Evolutionary conservation across 192 early-diverging fungal species (phyloP), one percentile per base, ranked within the genome.

Genomic region (Allomyces arbusculus): DNA sequence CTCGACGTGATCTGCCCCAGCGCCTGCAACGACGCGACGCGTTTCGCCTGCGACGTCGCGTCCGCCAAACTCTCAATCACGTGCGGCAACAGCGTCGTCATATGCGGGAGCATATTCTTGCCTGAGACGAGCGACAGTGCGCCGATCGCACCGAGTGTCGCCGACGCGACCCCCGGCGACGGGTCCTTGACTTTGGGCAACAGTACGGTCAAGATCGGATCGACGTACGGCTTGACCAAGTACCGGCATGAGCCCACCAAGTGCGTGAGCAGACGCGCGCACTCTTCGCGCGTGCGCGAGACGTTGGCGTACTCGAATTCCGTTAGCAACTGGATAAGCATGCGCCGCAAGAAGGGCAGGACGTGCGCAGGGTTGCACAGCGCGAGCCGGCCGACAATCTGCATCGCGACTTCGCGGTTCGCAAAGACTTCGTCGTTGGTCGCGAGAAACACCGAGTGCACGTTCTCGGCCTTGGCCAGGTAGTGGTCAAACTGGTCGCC

Each of bases 391-490:
- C 94, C 94, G 65, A 97, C 89, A 58, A 94, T 87, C 0, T 79
- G 68, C 43, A 97, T 86, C 1, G 89, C 86, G 8, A 84, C 79
- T 65, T 92, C 85, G 12, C 90, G 82, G 61, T 94, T 89, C 7
- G 83, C 81, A 77, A 95, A 94, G 0, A 87, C 78, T 70, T 94
- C 93, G 69, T 97, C 94, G 64, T 94, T 94, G 64, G 92, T 67
- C 0, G 92, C 87, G 62, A 97, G 79, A 67, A 92, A 89, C 23
- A 95, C 62, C 5, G 87, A 81, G 23, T 88, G 87, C 58, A 97
- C 86, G 72, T 94, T 91, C 64, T 95, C 90, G 0, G 90, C 87
- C 68, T 94, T 91, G 8, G 92, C 83, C 24, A 97, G 70, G 70
- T 94, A 89, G 62, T 86, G 81, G 73, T 95, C 91, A 73, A 97